Evolutionary conservation across 1,139 yeast genomes (phyloP), one percentile per base, ranked within the genome.

Genomic region (Debaryomyces fabryi): DNA sequence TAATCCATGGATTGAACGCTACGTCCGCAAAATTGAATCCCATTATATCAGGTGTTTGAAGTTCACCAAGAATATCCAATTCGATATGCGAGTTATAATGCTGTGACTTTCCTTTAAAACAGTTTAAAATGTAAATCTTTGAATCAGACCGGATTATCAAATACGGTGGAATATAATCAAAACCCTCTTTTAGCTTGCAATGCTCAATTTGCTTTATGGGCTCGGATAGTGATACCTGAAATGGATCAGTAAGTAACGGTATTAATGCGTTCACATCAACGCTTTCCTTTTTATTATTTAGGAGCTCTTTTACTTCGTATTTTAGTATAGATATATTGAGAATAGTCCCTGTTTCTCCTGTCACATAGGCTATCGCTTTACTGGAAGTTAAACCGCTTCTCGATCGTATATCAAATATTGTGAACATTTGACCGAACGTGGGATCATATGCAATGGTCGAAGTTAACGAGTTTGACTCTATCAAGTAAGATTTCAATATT

Each of bases 11-110:
- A 51, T 72, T 71, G 51, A 76, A 75, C 2, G 71, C 57, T 2
- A 75, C 66, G 59, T 82, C 82, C 0, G 82, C 79, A 52, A 82
- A 71, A 1, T 70, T 68, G 27, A 64, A 56, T 3, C 69, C 69
- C 8, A 57, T 49, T 7, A 75, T 48, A 0, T 61, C 60, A 2
- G 52, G 34, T 1, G 64, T 45, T 5, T 44, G 41, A 3, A 70
- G 44, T 29, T 64, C 67, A 2, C 65, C 70, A 6, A 68, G 45
- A 5, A 64, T 51, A 6, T 56, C 49, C 12, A 69, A 47, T n/a
- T 54, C 51, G 6, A 57, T 45, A 21, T 51, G 33, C 1, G 51
- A 47, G 21, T 32, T 40, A 24, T n/a, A 36, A 21, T 25, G 45
- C 18, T 33, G 34, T 24, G 33, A 35, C 18, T 35, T 33, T 37